These are phyloP conservation scores for Aegilops umbellulata DNA, from an alignment of 176 grass and related monocot species.

Conservation along the genomic window DNA sequence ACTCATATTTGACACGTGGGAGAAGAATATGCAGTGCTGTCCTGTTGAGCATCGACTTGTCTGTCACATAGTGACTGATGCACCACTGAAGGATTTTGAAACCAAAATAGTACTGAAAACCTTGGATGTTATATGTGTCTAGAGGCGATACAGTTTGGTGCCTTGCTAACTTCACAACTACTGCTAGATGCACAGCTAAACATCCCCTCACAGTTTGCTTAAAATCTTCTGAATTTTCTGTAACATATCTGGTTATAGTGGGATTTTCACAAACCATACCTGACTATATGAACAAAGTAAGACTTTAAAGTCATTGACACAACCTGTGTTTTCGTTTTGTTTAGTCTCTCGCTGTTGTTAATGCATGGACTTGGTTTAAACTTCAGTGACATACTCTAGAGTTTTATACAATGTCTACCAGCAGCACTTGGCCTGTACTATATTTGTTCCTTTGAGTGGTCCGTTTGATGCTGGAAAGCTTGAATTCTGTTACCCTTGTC, in stretches of 20 bases:
- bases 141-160: neutral
- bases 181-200: neutral
- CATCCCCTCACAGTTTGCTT: neutral
- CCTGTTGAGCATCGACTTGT: neutral
- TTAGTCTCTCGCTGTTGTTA: neutral
- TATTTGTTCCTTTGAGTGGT: neutral
- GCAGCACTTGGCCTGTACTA: neutral
- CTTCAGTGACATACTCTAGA: neutral
- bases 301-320: neutral
- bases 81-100: neutral
- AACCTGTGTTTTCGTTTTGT: neutral
- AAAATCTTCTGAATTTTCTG: neutral
- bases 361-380: neutral
- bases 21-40: neutral
- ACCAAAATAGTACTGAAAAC: neutral
- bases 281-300: neutral
- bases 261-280: neutral
- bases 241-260: neutral
- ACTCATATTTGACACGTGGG: neutral
- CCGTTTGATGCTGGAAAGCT: constrained; percentile 2
- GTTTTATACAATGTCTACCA: neutral
- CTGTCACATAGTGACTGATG: constrained; percentile 1
- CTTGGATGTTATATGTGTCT: neutral
- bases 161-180: neutral
- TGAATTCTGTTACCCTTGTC: neutral